Conservation (phyloP, 2,329 filamentous ascomycete species). For the Beauveria sp. region DNA sequence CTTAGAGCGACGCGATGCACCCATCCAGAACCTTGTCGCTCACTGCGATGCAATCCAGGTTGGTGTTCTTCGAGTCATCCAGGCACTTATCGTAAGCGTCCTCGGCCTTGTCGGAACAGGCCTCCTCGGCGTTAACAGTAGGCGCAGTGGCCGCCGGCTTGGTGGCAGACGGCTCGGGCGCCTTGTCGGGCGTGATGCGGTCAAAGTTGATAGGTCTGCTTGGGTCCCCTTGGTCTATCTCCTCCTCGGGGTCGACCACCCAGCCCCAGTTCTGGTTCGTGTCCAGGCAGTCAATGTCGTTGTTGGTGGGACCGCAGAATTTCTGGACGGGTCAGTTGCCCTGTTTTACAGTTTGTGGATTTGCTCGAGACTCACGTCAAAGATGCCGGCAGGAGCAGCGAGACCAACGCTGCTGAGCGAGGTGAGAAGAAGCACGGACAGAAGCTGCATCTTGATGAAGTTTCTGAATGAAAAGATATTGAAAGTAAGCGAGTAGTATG, state of each 20-base stretch:
- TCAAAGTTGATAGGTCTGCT: neutral
- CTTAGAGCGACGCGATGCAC: neutral
- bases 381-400: neutral
- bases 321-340: neutral
- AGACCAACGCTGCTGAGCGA: neutral
- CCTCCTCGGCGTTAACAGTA: neutral
- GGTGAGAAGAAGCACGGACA: neutral
- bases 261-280: neutral
- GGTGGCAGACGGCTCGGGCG: neutral
- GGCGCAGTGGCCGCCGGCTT: neutral
- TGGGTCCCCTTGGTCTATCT: neutral
- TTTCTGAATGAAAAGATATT: neutral
- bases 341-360: neutral
- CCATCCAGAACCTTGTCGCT: neutral
- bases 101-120: neutral
- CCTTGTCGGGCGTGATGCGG: neutral
- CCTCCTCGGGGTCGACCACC: neutral
- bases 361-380: neutral
- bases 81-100: neutral
- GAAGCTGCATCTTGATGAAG: neutral
- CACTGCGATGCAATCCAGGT: neutral
- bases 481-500: neutral
- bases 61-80: neutral
- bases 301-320: neutral
- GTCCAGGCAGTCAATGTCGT: neutral